Conservation (phyloP, 139 green algal species). For the Gonium pectorale region DNA sequence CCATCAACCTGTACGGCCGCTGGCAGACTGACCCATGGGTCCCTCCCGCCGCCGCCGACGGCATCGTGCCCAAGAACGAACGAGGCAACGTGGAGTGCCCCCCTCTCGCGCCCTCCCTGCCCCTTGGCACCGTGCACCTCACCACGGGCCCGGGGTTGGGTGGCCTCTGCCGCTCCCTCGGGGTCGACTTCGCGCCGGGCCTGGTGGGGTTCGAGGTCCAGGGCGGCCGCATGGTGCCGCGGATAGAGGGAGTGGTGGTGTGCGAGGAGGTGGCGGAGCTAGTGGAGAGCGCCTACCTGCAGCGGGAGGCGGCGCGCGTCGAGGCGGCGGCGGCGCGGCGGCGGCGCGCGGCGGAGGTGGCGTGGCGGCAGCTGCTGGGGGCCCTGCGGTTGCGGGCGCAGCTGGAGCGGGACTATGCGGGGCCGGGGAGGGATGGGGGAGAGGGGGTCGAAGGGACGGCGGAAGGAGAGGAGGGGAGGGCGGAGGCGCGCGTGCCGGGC, state of each 20-base stretch:
- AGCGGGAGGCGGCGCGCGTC: slow-evolving; percentile 55
- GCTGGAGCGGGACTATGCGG: slow-evolving; percentile 54
- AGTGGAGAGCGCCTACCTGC: slow-evolving; percentile 61
- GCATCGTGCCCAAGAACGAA: slow-evolving; percentile 85
- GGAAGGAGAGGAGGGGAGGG: background rate
- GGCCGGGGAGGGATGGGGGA: background rate
- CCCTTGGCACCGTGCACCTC: slow-evolving; percentile 72
- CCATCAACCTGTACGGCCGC: slow-evolving; percentile 78
- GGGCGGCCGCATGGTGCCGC: slow-evolving; percentile 74
- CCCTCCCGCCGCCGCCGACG: slow-evolving; percentile 64
- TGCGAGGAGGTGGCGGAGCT: slow-evolving; percentile 71
- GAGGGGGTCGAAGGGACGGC: background rate
- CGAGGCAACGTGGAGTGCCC: slow-evolving; percentile 88
- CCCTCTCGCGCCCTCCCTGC: slow-evolving; percentile 72
- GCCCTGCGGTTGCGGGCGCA: slow-evolving; percentile 48
- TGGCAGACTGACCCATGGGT: slow-evolving; percentile 85
- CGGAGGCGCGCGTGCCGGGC: background rate
- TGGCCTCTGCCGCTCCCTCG: slow-evolving; percentile 63
- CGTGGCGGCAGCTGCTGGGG: slow-evolving; percentile 69
- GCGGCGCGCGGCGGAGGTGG: slow-evolving; percentile 50
- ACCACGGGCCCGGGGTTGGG: slow-evolving; percentile 38
- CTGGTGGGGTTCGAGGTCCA: slow-evolving; percentile 83
- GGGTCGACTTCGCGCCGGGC: slow-evolving; percentile 82
- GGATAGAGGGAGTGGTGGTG: slow-evolving; percentile 85
- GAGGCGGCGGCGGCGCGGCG: slow-evolving; percentile 46